Conservation (phyloP, 495 filamentous ascomycete genomes). For the Penicillium bialowiezense region DNA sequence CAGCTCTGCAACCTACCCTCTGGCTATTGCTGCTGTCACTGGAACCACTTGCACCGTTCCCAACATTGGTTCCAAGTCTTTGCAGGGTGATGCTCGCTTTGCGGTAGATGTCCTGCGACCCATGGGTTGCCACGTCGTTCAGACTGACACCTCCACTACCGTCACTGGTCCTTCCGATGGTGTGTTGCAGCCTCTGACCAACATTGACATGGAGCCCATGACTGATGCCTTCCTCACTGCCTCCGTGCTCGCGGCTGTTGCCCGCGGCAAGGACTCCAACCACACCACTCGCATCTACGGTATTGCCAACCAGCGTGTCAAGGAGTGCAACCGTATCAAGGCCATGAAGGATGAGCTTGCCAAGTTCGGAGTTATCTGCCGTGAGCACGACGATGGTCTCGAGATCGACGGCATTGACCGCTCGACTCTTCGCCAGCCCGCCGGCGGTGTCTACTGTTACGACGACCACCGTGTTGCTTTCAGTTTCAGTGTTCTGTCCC, state of each 20-base stretch:
- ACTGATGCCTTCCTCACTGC: slow-evolving; percentile 97
- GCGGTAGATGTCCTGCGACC: slow-evolving; percentile 85
- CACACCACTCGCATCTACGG: slow-evolving; percentile 80
- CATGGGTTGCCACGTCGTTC: slow-evolving; percentile 91
- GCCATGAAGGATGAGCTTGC: slow-evolving; percentile 95
- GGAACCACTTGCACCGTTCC: slow-evolving; percentile 93
- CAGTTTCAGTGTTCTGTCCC: slow-evolving; percentile 91
- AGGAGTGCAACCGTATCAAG: slow-evolving; percentile 95
- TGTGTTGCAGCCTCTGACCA: slow-evolving; percentile 62
- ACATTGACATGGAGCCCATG: slow-evolving; percentile 99
- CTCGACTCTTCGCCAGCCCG: slow-evolving; percentile 56
- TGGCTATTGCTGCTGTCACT: slow-evolving; percentile 91
- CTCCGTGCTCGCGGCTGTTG: slow-evolving; percentile 87
- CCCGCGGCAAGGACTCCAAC: slow-evolving; percentile 53
- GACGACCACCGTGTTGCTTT: slow-evolving; percentile 98
- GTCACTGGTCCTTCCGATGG: slow-evolving; percentile 84
- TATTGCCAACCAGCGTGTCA: slow-evolving; percentile 98
- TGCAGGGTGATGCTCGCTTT: slow-evolving; percentile 96
- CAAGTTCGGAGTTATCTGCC: slow-evolving; percentile 90
- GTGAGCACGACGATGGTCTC: slow-evolving; percentile 90
- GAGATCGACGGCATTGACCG: slow-evolving; percentile 71
- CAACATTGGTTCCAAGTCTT: slow-evolving; percentile 86
- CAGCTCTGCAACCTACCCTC: slow-evolving; percentile 94
- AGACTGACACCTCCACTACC: slow-evolving; percentile 82
- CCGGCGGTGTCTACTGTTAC: slow-evolving; percentile 80